Conservation (phyloP, 116 monocot genomes). For the Iris pallida region DNA sequence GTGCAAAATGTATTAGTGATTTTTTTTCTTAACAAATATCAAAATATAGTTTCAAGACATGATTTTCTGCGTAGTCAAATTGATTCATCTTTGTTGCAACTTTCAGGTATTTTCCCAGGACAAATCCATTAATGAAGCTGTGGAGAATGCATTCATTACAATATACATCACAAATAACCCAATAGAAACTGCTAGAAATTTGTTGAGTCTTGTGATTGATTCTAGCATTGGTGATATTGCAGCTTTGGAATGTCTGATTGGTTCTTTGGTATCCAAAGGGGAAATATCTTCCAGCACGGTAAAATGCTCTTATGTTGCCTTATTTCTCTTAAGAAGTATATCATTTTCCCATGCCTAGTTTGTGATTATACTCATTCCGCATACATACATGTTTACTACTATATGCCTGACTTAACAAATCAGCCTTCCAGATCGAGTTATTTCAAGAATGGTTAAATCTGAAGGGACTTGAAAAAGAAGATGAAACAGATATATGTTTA, state of each 20-base stretch:
- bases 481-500: too few species aligned
- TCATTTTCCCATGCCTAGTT: background rate
- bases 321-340: background rate
- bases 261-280: slow-evolving; percentile 75
- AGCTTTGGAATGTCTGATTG: slow-evolving; percentile 74
- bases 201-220: slow-evolving; percentile 60
- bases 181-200: slow-evolving; percentile 72
- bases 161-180: slow-evolving; percentile 79
- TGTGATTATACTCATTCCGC: background rate
- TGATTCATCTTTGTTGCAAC: background rate
- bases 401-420: background rate
- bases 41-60: background rate
- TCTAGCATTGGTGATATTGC: slow-evolving; percentile 90
- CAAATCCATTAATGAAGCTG: slow-evolving; percentile 93
- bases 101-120: slow-evolving; percentile 89
- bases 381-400: background rate
- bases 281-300: slow-evolving; percentile 82
- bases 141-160: slow-evolving; percentile 87
- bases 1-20: too few species aligned
- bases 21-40: background rate
- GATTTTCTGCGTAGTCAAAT: background rate
- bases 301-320: slow-evolving; percentile 1
- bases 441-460: too few species aligned
- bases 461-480: too few species aligned
- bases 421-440: too few species aligned